Evolutionary conservation across 441 rosid species (phyloP).

Genomic region (Manihot esculenta): DNA sequence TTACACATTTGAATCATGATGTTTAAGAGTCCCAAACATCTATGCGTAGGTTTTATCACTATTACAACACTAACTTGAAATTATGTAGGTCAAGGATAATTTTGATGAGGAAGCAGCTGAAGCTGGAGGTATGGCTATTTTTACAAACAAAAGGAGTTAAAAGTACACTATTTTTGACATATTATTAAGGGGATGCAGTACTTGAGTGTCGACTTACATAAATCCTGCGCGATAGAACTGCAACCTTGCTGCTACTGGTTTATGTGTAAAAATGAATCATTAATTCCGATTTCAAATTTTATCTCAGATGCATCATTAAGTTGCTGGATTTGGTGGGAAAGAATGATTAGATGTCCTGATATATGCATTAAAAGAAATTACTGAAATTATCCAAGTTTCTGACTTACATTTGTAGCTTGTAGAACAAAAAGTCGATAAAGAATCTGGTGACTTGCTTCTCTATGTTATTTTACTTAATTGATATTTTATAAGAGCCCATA

Average conservation of each 20-base stretch:
- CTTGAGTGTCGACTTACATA: neutral
- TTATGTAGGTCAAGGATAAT: slow-evolving; percentile 33
- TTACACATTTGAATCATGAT: neutral
- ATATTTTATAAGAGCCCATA: neutral
- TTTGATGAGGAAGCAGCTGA: slow-evolving; percentile 21
- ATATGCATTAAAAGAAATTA: neutral
- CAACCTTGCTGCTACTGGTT: neutral
- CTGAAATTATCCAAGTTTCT: neutral
- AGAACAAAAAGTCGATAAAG: neutral
- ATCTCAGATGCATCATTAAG: neutral
- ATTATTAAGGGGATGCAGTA: neutral
- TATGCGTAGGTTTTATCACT: neutral
- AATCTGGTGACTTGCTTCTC: neutral
- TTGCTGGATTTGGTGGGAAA: slow-evolving; percentile 1
- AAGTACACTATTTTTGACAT: neutral
- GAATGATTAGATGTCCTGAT: neutral
- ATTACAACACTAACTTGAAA: neutral
- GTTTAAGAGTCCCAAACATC: neutral
- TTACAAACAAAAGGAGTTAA: slow-evolving; percentile 1
- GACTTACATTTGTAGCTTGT: neutral
- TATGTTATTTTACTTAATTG: neutral
- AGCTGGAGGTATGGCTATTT: slow-evolving; percentile 33
- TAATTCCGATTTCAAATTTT: neutral
- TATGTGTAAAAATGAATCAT: neutral
- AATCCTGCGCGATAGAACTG: neutral